These are phyloP conservation scores for Aspergillus steynii DNA, from an alignment of 495 filamentous ascomycete genomes.

Conservation along the genomic window DNA sequence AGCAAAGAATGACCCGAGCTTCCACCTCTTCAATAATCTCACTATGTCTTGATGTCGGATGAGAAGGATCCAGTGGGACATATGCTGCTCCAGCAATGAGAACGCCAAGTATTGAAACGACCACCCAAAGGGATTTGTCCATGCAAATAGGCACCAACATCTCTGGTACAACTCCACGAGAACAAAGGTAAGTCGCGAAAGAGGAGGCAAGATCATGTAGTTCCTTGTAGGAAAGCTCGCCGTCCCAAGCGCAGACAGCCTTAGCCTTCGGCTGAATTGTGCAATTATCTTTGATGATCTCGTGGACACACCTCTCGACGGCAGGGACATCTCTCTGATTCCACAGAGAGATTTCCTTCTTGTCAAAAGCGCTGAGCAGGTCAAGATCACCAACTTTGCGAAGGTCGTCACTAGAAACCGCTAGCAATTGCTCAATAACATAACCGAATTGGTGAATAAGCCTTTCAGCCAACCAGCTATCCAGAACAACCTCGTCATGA, in stretches of 20 bases:
- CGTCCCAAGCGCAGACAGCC: conserved; percentile 47
- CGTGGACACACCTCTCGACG: conserved; percentile 50
- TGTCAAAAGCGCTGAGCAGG: conserved; percentile 35
- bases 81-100: conserved; percentile 59
- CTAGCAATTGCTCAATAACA: conserved; percentile 38
- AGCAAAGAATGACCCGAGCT: conserved; percentile 41
- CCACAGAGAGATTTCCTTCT: conserved; percentile 33
- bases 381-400: conserved; percentile 34
- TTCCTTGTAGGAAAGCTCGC: conserved; percentile 42
- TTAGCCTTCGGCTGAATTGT: conserved; percentile 32
- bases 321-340: conserved; percentile 28
- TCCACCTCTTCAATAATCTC: conserved; percentile 43
- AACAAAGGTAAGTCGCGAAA: conserved; percentile 38
- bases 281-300: conserved; percentile 33
- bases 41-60: conserved; percentile 49
- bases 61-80: conserved; percentile 58
- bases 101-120: conserved; percentile 53
- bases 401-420: conserved; percentile 25
- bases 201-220: conserved; percentile 35
- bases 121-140: conserved; percentile 56
- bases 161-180: conserved; percentile 50
- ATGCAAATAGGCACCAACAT: conserved; percentile 57
- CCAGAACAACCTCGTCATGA: conserved; percentile 41
- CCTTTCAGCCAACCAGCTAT: conserved; percentile 36
- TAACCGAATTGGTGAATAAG: conserved; percentile 34